Base-by-base conservation (phyloP, 1,139 yeast species). In the Debaryomyces fabryi region DNA sequence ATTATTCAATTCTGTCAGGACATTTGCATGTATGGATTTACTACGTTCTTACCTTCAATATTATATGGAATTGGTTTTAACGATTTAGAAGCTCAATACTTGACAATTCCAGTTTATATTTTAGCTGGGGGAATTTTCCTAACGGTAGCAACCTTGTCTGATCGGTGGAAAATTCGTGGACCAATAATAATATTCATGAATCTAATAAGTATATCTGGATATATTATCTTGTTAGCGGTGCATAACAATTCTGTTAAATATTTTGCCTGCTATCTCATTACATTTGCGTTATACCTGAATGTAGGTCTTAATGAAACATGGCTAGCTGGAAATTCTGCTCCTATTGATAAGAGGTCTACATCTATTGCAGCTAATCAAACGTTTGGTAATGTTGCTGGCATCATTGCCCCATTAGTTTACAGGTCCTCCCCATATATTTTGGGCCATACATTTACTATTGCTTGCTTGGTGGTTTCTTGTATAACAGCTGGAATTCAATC, bases 41-140 rank as follows among this genome's bases (percentile, higher is more conserved):
- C 79, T 1, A 77, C 79, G 0, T 78, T 78, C 54, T 62, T 78
- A 45, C 82, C 82, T 16, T 66, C 73, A 6, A 75, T 78, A 44
- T 68, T 78, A 47, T 61, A 62, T 45, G 76, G 75, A 20, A 65
- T 79, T 59, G 82, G 82, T 0, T 79, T 70, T 57, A 67, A 70
- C 27, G 63, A 60, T 32, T 66, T 76, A 43, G 61, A 67, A 49
- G 76, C 82, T 1, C 83, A 79, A 57, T 66, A 76, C 42, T 59
- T 79, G 62, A 77, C 81, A 1, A 76, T 78, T 23, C 83, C 83
- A 18, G 72, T 76, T 37, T 79, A 78, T 57, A 63, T 74, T 39
- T 56, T 74, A 42, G 72, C 80, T 1, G 75, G 78, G 5, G 53
- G 74, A 8, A 64, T 68, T 2, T 72, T 71, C 45, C 57, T 76